Percentiles rank a stretch among this genome's conserved stretches.
These are phyloP conservation scores for Colletotrichum sp. DNA, from an alignment of 2,329 filamentous ascomycete species.

Conservation along the genomic window DNA sequence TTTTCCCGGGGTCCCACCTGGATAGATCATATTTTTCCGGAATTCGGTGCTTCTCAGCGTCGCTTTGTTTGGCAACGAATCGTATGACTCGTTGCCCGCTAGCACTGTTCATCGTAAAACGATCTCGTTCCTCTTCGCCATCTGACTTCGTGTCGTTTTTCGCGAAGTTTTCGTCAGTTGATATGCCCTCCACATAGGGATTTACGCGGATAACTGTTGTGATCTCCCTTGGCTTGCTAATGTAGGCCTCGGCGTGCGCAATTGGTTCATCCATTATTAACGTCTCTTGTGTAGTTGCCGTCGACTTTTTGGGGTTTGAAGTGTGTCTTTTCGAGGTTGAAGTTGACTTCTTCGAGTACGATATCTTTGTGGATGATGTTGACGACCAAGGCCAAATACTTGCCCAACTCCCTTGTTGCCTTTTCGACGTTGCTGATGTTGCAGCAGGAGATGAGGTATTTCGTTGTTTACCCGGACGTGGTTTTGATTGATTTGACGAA, in stretches of 20 bases:
- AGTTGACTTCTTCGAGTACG: neutral
- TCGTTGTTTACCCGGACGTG: neutral
- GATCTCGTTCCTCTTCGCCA: neutral
- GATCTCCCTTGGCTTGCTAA: neutral
- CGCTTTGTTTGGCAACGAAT: neutral
- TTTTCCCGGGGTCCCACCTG: neutral
- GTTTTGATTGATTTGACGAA: neutral
- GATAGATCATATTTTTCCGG: neutral
- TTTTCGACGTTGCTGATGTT: neutral
- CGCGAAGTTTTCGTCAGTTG: rapidly evolving
- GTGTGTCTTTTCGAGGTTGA: neutral
- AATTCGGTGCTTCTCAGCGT: neutral
- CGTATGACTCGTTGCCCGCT: neutral
- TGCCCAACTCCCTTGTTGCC: neutral
- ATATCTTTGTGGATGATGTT: neutral
- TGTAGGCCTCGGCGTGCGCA: neutral
- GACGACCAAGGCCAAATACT: neutral
- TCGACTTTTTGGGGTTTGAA: neutral
- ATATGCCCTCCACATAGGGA: neutral
- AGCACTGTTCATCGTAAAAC: neutral
- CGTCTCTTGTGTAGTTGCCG: neutral
- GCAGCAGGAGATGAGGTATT: neutral
- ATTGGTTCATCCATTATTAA: neutral
- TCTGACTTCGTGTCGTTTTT: neutral
- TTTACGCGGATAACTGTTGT: neutral